These are phyloP conservation scores for Ascochyta viciae-villosae DNA, from an alignment of 2,329 filamentous ascomycete species.

Conservation along the genomic window DNA sequence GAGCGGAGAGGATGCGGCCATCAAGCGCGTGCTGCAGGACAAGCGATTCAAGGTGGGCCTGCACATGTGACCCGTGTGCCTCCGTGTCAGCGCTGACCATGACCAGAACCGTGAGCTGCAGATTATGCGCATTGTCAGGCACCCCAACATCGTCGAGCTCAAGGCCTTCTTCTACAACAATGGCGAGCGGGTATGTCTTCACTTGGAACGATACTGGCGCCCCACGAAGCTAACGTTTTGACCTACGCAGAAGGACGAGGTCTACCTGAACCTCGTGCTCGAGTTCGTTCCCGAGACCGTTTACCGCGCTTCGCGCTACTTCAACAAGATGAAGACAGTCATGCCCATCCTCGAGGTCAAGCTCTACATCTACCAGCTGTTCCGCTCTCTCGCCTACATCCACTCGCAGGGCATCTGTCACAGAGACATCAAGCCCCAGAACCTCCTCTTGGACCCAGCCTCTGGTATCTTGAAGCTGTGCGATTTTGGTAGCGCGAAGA, in stretches of 20 bases:
- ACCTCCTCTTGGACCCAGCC: conserved; percentile 88
- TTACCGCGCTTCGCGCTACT: conserved; percentile 96
- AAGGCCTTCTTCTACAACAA: conserved; percentile 99
- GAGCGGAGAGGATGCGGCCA: conserved; percentile 97
- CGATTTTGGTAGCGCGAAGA: conserved; percentile 99
- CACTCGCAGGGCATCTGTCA: conserved; percentile 99
- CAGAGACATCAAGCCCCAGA: conserved; percentile 98
- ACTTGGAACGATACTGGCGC: conserved; percentile 18
- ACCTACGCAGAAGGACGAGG: conserved; percentile 76
- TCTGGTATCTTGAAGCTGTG: conserved; percentile 95
- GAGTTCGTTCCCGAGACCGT: conserved; percentile 99
- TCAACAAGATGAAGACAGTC: conserved; percentile 99
- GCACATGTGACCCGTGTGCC: conserved; percentile 23
- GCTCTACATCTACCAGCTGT: conserved; percentile 99
- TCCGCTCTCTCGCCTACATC: conserved; percentile 97
- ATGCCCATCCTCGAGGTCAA: conserved; percentile 99
- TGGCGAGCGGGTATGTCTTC: conserved; percentile 82
- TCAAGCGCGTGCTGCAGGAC: conserved; percentile 98
- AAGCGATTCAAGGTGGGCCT: conserved; percentile 94
- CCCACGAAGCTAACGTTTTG: conserved; percentile 40
- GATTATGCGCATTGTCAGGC: conserved; percentile 99
- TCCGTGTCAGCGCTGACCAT: conserved; percentile 34
- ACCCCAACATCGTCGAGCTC: conserved; percentile 97
- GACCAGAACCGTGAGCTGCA: conserved; percentile 94
- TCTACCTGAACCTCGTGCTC: conserved; percentile 97